Conservation (phyloP, 805 yeast species). For the Hanseniaspora occidentalis region DNA sequence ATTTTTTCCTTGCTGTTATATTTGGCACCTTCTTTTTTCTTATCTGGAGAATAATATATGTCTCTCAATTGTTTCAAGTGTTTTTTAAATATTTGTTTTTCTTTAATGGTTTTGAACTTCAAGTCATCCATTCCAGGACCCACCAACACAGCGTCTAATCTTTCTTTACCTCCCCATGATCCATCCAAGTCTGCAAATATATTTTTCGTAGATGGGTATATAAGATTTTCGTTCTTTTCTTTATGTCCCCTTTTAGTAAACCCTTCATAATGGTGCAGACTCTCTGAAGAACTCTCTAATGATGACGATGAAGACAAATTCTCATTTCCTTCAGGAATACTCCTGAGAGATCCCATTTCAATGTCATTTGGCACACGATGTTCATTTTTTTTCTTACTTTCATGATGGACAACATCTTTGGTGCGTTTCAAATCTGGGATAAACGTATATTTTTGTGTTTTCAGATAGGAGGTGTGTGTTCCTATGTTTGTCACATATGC, state of each 20-base stretch:
- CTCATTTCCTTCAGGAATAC: no score
- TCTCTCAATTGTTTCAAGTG: conserved; percentile 19
- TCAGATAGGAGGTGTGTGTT: conserved; percentile 17
- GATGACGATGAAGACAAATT: no score
- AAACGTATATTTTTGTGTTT: background rate
- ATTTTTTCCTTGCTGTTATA: conserved; percentile 14
- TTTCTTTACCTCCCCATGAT: conserved; percentile 61
- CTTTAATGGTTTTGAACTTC: conserved; percentile 19
- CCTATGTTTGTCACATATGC: conserved; percentile 30
- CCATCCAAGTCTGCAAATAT: conserved; percentile 31
- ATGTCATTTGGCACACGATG: no score
- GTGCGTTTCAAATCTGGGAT: background rate
- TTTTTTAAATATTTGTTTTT: conserved; percentile 20
- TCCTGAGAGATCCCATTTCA: no score
- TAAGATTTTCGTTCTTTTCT: no score
- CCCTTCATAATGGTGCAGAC: no score
- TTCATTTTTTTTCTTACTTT: no score
- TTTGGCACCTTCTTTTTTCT: conserved; percentile 1
- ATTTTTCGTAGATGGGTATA: background rate
- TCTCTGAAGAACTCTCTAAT: no score
- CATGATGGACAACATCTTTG: background rate
- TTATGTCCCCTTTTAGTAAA: no score
- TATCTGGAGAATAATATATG: conserved; percentile 12
- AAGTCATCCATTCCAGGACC: conserved; percentile 16
- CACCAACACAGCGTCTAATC: conserved; percentile 40